These are phyloP conservation scores for Boletus subluridellus DNA, from an alignment of 1,284 basidiomycete species.

Conservation along the genomic window DNA sequence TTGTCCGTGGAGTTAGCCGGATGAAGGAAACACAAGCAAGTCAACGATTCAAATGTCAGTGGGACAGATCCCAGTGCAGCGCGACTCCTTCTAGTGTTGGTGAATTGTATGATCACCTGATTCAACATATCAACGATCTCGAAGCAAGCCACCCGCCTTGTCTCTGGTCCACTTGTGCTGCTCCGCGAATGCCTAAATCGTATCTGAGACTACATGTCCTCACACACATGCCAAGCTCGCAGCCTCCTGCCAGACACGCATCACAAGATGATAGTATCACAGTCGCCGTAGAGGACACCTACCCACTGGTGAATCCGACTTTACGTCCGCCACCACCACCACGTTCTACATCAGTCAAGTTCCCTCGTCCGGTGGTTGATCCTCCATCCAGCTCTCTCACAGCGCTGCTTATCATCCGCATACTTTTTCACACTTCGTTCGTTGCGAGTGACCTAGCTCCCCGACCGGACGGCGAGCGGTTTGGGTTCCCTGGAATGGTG, in stretches of 20 bases:
- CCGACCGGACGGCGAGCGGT: conserved; percentile 71
- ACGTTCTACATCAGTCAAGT: conserved; percentile 54
- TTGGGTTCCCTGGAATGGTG: conserved; percentile 74
- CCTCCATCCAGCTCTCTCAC: conserved; percentile 71
- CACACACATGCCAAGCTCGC: conserved; percentile 64
- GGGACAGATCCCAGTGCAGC: conserved; percentile 59
- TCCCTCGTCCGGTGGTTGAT: conserved; percentile 54
- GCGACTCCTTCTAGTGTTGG: conserved; percentile 46
- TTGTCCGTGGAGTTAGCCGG: conserved; percentile 75
- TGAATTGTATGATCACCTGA: conserved; percentile 66
- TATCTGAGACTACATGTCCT: conserved; percentile 62
- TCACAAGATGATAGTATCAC: conserved; percentile 69
- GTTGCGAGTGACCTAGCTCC: conserved; percentile 67
- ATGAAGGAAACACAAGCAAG: conserved; percentile 52
- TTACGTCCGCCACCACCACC: conserved; percentile 60
- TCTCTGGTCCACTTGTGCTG: conserved; percentile 63
- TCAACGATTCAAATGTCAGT: conserved; percentile 65
- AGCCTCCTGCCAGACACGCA: conserved; percentile 52
- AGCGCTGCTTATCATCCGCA: conserved; percentile 69
- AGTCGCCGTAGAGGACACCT: conserved; percentile 50
- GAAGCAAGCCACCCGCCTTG: conserved; percentile 50
- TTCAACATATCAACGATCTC: conserved; percentile 51
- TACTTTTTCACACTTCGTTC: conserved; percentile 72
- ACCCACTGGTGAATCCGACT: conserved; percentile 61
- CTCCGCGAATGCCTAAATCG: conserved; percentile 44